Base-by-base conservation (phyloP, 176 grass and related monocot genomes). In the Carex parvula region DNA sequence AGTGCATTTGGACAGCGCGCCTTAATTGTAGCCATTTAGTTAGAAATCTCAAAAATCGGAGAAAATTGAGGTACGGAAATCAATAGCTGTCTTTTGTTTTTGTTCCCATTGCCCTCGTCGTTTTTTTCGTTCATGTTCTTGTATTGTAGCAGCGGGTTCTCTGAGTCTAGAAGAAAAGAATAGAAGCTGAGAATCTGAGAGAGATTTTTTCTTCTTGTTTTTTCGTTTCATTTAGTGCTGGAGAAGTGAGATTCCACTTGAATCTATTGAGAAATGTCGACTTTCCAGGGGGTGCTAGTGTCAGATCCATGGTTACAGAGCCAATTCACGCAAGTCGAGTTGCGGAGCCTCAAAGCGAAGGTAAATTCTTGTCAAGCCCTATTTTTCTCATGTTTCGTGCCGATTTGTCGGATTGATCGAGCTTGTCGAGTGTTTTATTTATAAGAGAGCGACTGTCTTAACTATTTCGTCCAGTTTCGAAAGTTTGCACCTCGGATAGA, bases 311-410 rank as follows among this genome's bases (percentile, higher is more conserved):
- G 87, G 86, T 90, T 98, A 62, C 96, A 98, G 83, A 92, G 89
- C 12, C 96, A 98, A 84, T 98, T 98, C 91, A 98, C 96, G 77
- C 96, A 98, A 88, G 96, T 98, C 53, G 96, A 98, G 89, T 90
- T 98, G 76, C 93, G 96, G 84, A 85, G 88, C 59, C 91, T 90
- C 85, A 95, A 92, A 89, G 87, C 93, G 44, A 98, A 95, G 89
- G 96, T 98, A 89, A 87, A 44, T 18, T 41, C 9, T 74, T 57
- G 14, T 24, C 13, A 58, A 85, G 5, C 69, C 37, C 52, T 91
- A 7, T 15, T 79, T 79, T 91, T 89, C 26, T 55, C 6, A 78
- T 56, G 60, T 46, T 35, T 42, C 66, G 76, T 42, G 21, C 6
- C 33, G 20, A 17, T 65, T 52, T 85, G 44, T 22, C 11, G 29